Percentiles rank a stretch among this genome's conserved stretches.
These are phyloP conservation scores for Pseudogymnoascus sp. DNA, from an alignment of 2,329 filamentous ascomycete genomes.

Conservation along the genomic window DNA sequence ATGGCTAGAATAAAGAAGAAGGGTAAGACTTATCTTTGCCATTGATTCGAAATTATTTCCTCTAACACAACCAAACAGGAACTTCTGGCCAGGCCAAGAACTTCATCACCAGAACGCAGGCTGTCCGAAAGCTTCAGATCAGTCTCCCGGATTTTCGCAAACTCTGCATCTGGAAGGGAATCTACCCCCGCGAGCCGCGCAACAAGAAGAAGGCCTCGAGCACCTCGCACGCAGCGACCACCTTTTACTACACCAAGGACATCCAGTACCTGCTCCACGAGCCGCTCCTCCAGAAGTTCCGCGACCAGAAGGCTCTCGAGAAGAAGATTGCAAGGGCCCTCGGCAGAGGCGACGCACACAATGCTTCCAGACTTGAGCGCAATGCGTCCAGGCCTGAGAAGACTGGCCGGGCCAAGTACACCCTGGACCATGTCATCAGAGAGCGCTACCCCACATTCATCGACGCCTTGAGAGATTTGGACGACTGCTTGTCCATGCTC, in stretches of 20 bases:
- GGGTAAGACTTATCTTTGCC: slow-evolving; percentile 41
- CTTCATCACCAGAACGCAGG: slow-evolving; percentile 95
- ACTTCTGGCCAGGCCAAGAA: slow-evolving; percentile 91
- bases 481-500: slow-evolving; percentile 93
- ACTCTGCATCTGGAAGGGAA: slow-evolving; percentile 99
- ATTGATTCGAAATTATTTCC: slow-evolving; percentile 1
- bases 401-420: slow-evolving; percentile 82
- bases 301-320: slow-evolving; percentile 91
- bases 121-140: slow-evolving; percentile 95
- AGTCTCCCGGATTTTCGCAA: slow-evolving; percentile 95
- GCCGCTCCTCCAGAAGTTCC: slow-evolving; percentile 86
- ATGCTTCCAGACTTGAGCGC: slow-evolving; percentile 77
- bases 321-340: slow-evolving; percentile 96
- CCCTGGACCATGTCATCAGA: slow-evolving; percentile 92
- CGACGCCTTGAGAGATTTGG: slow-evolving; percentile 86
- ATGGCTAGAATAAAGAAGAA: slow-evolving; percentile 88
- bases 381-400: slow-evolving; percentile 86
- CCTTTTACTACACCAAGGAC: slow-evolving; percentile 88
- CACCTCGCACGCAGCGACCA: slow-evolving; percentile 81
- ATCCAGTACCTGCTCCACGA: slow-evolving; percentile 98
- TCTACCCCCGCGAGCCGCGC: slow-evolving; percentile 93
- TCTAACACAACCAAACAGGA: slow-evolving; percentile 38
- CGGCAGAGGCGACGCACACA: slow-evolving; percentile 81
- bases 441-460: slow-evolving; percentile 97
- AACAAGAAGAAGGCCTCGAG: slow-evolving; percentile 97